phyloP scores from a whole-genome alignment of 164 flowering plant genomes.

The Magnolia kwangsiensis region DNA sequence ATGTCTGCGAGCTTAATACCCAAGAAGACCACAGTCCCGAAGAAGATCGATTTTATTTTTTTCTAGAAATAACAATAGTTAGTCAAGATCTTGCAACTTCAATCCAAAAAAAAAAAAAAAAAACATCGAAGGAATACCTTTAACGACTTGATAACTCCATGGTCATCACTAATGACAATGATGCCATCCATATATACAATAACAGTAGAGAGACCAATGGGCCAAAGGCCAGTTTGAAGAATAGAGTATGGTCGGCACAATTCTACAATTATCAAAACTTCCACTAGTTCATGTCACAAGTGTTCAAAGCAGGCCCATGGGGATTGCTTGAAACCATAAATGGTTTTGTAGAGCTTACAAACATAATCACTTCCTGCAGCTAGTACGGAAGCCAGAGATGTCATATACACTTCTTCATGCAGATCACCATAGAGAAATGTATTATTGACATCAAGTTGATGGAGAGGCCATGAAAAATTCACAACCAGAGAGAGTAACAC shows the following conservation, averaged over 20 bases:
- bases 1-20: too few species aligned
- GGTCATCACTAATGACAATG: background rate
- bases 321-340: constrained; percentile 5
- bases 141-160: too few species aligned
- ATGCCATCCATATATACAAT: constrained; percentile 6
- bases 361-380: background rate
- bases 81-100: too few species aligned
- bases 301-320: background rate
- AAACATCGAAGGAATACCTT: too few species aligned
- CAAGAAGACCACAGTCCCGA: too few species aligned
- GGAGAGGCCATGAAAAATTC: background rate
- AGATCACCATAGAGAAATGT: background rate
- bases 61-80: too few species aligned
- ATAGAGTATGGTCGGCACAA: background rate
- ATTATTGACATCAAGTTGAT: constrained; percentile 7
- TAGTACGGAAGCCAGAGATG: background rate
- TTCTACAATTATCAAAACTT: background rate
- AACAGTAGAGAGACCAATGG: background rate
- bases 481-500: background rate
- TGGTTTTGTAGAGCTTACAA: background rate
- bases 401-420: background rate
- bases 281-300: background rate
- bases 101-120: too few species aligned
- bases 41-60: too few species aligned
- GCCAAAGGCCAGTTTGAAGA: background rate